Base-by-base conservation (phyloP, 345 rosid species). In the Aegle marmelos region DNA sequence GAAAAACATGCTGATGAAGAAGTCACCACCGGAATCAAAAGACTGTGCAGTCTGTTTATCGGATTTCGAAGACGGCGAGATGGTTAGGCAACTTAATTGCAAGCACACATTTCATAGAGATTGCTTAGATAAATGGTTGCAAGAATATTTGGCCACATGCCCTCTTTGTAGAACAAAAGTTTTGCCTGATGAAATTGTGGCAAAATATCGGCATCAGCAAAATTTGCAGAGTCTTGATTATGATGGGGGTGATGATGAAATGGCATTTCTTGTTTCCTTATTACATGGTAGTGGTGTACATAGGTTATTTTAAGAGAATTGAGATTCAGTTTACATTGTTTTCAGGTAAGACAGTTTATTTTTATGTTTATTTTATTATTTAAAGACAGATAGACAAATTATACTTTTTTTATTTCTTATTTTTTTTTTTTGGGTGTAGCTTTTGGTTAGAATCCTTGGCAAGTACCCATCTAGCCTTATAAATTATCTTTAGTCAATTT, bases 121-220 rank as follows among this genome's bases (percentile, higher is more conserved):
- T 58, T 89, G 92, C 64, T 53, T 89, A 8, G 92, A 89, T 74
- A 58, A 27, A 57, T 89, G 92, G 92, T 58, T 89, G 56, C 83
- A 80, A 16, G 85, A 77, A 33, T 71, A 72, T 61, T 67, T 68
- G 65, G 88, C 89, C 4, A 85, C 90, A 0, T 89, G 92, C 45
- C 92, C 92, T 9, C 88, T 89, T 53, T 89, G 92, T 80, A 57
- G 92, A 67, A 79, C 79, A 7, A 84, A 78, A 76, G 87, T 87
- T 10, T 71, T 89, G 81, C 87, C 92, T 2, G 90, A 89, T 17
- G 82, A 84, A 70, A 50, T 87, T 10, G 86, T 76, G 28, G 86
- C 84, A 6, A 74, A 50, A 13, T 84, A 63, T 57, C 85, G 59
- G n/a, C 83, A 76, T 13, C 57, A 33, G 28, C 83, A 73, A 19